Evolutionary conservation across 768 basidiomycete species (phyloP).

Genomic region (Sporobolomyces pararoseus): DNA sequence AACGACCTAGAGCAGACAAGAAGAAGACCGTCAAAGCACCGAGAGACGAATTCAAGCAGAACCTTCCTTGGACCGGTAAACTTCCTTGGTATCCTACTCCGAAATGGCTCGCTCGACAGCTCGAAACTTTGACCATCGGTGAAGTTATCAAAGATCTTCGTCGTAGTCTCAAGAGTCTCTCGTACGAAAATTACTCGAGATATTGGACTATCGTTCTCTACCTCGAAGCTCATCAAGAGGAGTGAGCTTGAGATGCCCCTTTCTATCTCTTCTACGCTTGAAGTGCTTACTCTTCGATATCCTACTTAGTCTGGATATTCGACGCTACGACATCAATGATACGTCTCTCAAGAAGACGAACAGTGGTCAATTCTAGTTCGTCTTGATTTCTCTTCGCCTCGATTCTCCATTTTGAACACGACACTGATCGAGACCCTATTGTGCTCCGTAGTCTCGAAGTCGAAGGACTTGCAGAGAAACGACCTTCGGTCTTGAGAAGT

Average conservation of each 20-base stretch:
- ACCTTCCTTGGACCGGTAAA: constrained; percentile 13
- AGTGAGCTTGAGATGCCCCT: neutral
- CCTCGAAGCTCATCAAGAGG: constrained; percentile 9
- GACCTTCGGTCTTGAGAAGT: constrained; percentile 17
- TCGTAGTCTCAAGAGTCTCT: neutral
- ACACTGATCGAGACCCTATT: neutral
- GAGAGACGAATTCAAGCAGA: constrained; percentile 17
- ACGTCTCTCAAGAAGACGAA: neutral
- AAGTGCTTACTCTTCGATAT: too few relatives aligned
- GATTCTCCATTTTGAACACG: neutral
- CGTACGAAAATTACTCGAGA: neutral
- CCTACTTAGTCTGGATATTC: constrained; percentile 2
- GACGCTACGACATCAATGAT: neutral
- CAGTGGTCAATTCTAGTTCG: neutral
- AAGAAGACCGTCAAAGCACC: neutral
- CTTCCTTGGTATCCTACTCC: neutral
- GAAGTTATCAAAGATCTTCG: neutral
- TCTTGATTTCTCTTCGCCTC: neutral
- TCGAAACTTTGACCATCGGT: neutral
- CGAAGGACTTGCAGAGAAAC: constrained; percentile 24
- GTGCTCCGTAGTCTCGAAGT: neutral
- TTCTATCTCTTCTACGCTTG: neutral
- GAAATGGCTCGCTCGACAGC: neutral
- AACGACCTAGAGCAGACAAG: neutral
- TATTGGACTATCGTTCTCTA: constrained; percentile 2